A percentile compares a stretch with the other conserved stretches of the same genome.
phyloP scores from a whole-genome alignment of 768 basidiomycete species.

The Pholiota microspora region DNA sequence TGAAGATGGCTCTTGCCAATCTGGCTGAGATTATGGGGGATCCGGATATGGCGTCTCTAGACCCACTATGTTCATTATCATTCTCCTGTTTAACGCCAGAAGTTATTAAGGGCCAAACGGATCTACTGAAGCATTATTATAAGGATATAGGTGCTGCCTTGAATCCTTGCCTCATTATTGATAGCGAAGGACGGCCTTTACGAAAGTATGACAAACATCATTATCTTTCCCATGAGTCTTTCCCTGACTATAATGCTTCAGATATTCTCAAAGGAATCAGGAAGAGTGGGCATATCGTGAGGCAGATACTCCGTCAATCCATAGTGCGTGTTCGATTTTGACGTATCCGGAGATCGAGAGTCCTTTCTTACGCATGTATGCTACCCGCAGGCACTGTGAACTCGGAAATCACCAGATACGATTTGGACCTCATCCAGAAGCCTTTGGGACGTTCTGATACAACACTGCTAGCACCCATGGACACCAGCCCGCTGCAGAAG shows the following conservation, averaged over 20 bases:
- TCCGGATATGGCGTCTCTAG: conserved; percentile 42
- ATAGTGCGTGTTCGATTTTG: conserved; percentile 34
- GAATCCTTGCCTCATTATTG: conserved; percentile 45
- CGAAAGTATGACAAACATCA: conserved; percentile 47
- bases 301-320: conserved; percentile 52
- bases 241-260: conserved; percentile 4
- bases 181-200: conserved; percentile 54
- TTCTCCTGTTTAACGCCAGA: conserved; percentile 63
- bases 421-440: neutral
- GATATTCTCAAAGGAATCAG: conserved; percentile 54
- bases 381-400: neutral
- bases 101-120: conserved; percentile 48
- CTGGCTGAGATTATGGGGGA: conserved; percentile 52
- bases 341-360: neutral
- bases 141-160: conserved; percentile 46
- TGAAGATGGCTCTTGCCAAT: conserved; percentile 50
- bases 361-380: neutral
- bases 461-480: neutral
- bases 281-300: conserved; percentile 67
- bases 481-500: conserved; percentile 1
- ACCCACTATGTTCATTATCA: conserved; percentile 62
- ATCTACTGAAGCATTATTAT: conserved; percentile 43
- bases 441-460: neutral
- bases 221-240: neutral
- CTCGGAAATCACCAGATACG: conserved; percentile 1